A percentile compares a stretch with the other conserved stretches of the same genome.
phyloP scores from a whole-genome alignment of 2,329 filamentous ascomycete genomes.

The Stagonosporopsis rhizophila region DNA sequence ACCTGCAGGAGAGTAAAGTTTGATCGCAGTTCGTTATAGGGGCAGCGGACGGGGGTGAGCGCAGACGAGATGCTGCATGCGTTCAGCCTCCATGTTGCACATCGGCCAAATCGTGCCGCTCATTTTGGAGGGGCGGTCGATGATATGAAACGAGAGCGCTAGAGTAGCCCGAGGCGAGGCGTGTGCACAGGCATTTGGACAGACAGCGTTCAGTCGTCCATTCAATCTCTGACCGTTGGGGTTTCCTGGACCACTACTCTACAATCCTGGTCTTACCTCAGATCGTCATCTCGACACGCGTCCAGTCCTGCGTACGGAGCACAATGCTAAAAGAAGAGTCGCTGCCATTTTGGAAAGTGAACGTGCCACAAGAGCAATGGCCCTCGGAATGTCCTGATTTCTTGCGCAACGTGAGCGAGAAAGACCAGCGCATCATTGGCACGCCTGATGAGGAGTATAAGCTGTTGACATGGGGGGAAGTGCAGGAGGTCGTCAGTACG shows the following conservation, averaged over 20 bases:
- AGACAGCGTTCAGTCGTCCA: slow-evolving; percentile 7
- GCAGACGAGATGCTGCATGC: neutral
- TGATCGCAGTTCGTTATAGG: neutral
- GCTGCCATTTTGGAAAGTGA: slow-evolving; percentile 82
- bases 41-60: neutral
- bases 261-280: slow-evolving; percentile 21
- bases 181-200: slow-evolving; percentile 11
- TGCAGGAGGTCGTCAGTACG: slow-evolving; percentile 63
- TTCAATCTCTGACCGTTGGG: slow-evolving; percentile 18
- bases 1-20: slow-evolving; percentile 9
- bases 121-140: slow-evolving; percentile 1
- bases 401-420: slow-evolving; percentile 67
- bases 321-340: slow-evolving; percentile 39
- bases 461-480: slow-evolving; percentile 72
- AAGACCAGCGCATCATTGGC: slow-evolving; percentile 73
- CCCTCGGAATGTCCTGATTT: slow-evolving; percentile 74
- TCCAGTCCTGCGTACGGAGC: slow-evolving; percentile 8
- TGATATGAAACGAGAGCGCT: slow-evolving; percentile 15
- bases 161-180: slow-evolving; percentile 3
- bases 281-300: slow-evolving; percentile 11
- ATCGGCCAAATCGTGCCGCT: neutral
- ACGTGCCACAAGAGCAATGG: slow-evolving; percentile 70
- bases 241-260: slow-evolving; percentile 14
- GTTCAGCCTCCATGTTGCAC: slow-evolving; percentile 8
- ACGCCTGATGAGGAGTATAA: slow-evolving; percentile 73